Evolutionary conservation across 352 stramenopile species (phyloP).

Genomic region (Thraustochytrium sp.): DNA sequence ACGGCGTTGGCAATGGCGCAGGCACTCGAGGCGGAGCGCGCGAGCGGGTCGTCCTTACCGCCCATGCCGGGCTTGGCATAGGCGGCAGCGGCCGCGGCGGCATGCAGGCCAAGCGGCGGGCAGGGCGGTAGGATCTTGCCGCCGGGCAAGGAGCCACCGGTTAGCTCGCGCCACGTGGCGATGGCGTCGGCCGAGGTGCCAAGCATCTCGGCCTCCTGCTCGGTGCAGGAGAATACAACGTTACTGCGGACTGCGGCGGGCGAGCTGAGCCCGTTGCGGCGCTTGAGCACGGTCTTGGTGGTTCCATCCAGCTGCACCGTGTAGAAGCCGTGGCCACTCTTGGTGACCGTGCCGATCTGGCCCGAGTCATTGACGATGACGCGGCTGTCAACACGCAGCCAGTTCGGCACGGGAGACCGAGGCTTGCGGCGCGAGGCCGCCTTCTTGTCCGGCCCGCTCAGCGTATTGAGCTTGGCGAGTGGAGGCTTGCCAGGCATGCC

Average conservation of each 20-base stretch:
- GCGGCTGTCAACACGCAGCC: slow-evolving; percentile 20
- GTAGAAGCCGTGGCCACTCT: slow-evolving; percentile 38
- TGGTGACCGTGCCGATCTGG: slow-evolving; percentile 26
- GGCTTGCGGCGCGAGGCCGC: slow-evolving; percentile 5
- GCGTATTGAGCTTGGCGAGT: background rate
- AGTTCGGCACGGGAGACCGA: slow-evolving; percentile 1
- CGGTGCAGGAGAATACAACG: background rate
- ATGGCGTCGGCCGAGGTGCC: background rate
- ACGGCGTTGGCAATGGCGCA: slow-evolving; percentile 10
- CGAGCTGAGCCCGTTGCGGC: slow-evolving; percentile 15
- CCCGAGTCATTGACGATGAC: slow-evolving; percentile 31
- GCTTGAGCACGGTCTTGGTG: slow-evolving; percentile 39
- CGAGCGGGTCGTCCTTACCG: background rate
- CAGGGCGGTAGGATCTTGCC: slow-evolving; percentile 1
- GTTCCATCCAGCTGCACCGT: slow-evolving; percentile 20
- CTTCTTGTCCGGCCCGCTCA: slow-evolving; percentile 16
- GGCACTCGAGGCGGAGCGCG: background rate
- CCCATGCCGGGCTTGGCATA: background rate
- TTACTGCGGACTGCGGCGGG: background rate
- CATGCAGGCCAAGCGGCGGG: background rate
- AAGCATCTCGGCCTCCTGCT: slow-evolving; percentile 34
- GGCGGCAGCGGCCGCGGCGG: too few relatives aligned
- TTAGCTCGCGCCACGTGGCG: slow-evolving; percentile 4
- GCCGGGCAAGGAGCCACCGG: background rate
- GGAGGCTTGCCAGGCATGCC: background rate